Conservation (phyloP, 2,329 filamentous ascomycete genomes). For the Karstenula rhodostoma region DNA sequence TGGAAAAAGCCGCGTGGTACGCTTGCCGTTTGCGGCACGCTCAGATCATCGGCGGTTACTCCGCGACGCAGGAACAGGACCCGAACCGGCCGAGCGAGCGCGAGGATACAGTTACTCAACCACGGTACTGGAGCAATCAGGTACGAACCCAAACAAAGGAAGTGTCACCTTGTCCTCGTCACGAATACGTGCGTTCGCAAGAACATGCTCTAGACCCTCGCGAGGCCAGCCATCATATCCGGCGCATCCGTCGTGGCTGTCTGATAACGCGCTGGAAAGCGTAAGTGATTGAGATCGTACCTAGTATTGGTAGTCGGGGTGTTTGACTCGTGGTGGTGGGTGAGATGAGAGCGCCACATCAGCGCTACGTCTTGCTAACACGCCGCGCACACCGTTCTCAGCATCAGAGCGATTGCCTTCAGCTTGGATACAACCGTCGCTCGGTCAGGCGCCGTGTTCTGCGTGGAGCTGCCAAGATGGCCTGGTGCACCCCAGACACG, state of each 20-base stretch:
- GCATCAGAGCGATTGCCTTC: neutral
- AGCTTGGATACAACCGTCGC: neutral
- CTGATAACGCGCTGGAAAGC: neutral
- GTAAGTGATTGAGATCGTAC: no score
- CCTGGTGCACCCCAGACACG: neutral
- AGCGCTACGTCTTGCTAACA: slow-evolving; percentile 6
- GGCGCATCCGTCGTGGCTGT: slow-evolving; percentile 1
- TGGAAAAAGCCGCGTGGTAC: neutral
- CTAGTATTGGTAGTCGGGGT: neutral
- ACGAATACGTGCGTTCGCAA: neutral
- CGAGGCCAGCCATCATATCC: neutral
- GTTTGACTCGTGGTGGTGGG: slow-evolving; percentile 7
- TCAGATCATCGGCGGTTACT: neutral
- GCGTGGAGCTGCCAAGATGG: neutral
- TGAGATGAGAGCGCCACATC: slow-evolving; percentile 7
- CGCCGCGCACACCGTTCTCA: neutral
- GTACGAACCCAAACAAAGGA: neutral
- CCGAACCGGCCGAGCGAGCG: neutral
- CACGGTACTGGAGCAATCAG: neutral
- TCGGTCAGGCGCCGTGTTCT: neutral
- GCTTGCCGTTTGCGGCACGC: neutral
- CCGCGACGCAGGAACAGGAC: slow-evolving; percentile 6
- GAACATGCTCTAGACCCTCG: no score
- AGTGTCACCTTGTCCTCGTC: neutral
- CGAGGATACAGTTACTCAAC: neutral